Conservation (phyloP, 2,329 filamentous ascomycete genomes). For the Phaeomoniella chlamydospora region DNA sequence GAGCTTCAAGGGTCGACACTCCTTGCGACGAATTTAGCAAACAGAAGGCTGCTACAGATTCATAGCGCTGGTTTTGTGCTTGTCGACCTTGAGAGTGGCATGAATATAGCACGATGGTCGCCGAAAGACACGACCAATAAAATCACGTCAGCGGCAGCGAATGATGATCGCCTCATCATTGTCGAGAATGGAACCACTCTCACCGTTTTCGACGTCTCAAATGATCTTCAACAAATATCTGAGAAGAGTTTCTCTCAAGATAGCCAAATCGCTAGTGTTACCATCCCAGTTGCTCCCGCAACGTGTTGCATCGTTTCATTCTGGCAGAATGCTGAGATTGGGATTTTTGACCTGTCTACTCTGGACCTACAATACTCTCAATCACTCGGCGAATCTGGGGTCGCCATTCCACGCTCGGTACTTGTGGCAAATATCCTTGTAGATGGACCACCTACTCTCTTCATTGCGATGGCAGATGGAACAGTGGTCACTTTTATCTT, state of each 20-base stretch:
- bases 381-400: conserved; percentile 47
- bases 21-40: conserved; percentile 49
- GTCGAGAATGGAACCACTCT: conserved; percentile 63
- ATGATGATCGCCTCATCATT: conserved; percentile 53
- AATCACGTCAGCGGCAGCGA: conserved; percentile 71
- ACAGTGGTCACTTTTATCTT: conserved; percentile 75
- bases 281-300: conserved; percentile 50
- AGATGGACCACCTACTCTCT: conserved; percentile 56
- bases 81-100: conserved; percentile 31
- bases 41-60: conserved; percentile 58
- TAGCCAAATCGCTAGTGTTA: conserved; percentile 75
- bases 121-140: conserved; percentile 22
- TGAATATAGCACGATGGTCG: conserved; percentile 30
- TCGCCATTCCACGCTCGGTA: conserved; percentile 71
- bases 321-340: conserved; percentile 70
- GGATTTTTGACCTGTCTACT: conserved; percentile 54
- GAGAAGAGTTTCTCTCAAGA: conserved; percentile 47
- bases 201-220: conserved; percentile 49
- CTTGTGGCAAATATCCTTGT: conserved; percentile 62
- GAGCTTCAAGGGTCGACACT: conserved; percentile 58
- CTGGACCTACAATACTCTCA: conserved; percentile 54
- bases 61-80: conserved; percentile 51
- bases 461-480: conserved; percentile 85
- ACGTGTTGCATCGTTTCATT: conserved; percentile 69
- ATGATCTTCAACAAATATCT: conserved; percentile 42